Evolutionary conservation across 495 filamentous ascomycete species (phyloP).

Genomic region (Cenococcum geophilum): DNA sequence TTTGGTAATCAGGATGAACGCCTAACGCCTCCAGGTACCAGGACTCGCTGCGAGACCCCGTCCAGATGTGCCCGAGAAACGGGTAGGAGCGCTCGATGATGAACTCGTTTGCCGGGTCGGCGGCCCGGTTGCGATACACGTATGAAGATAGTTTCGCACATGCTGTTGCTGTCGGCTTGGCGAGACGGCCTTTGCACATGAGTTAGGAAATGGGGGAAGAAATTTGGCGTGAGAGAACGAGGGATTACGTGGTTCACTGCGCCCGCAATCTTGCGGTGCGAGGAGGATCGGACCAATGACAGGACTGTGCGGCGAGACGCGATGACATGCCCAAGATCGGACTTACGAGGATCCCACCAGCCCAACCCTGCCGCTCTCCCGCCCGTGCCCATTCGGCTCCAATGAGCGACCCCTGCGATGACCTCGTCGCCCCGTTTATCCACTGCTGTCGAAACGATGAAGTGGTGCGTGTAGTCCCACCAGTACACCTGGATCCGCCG

Average conservation of each 20-base stretch:
- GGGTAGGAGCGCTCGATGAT: conserved; percentile 27
- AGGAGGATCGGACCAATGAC: too few relatives aligned
- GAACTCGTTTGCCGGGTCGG: too few relatives aligned
- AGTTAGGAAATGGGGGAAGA: too few relatives aligned
- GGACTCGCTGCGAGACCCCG: conserved; percentile 6
- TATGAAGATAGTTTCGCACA: too few relatives aligned
- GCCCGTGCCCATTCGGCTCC: conserved; percentile 5
- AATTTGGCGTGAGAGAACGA: too few relatives aligned
- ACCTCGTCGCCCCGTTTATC: conserved; percentile 5
- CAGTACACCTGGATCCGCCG: conserved; percentile 5
- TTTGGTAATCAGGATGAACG: conserved; percentile 15
- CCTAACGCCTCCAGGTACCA: conserved; percentile 15
- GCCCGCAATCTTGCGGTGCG: too few relatives aligned
- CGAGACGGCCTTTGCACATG: too few relatives aligned
- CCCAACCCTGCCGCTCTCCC: neutral
- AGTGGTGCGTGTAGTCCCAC: conserved; percentile 11
- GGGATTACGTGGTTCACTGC: too few relatives aligned
- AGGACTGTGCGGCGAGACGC: too few relatives aligned
- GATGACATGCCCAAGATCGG: neutral
- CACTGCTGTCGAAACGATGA: conserved; percentile 4
- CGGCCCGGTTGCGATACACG: too few relatives aligned
- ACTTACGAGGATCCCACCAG: conserved; percentile 10
- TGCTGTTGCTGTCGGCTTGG: too few relatives aligned
- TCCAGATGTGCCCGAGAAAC: conserved; percentile 5
- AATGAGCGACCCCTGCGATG: conserved; percentile 14